Evolutionary conservation across 441 rosid species (phyloP), one percentile per base, ranked within the genome.

Genomic region (Flueggea neowawraea): DNA sequence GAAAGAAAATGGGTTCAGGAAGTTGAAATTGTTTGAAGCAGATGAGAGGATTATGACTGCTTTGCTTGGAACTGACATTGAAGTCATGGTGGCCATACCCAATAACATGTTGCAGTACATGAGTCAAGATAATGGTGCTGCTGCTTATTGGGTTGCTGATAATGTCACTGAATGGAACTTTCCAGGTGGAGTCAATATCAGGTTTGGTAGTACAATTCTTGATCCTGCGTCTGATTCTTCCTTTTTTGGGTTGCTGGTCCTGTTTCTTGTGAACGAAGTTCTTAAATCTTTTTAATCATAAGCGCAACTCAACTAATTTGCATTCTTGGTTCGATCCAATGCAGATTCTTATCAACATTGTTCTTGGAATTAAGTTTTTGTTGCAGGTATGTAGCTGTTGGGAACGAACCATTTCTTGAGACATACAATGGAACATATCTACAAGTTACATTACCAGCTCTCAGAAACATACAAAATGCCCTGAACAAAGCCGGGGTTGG

Each of bases 41-140:
- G 96, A 94, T 66, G 80, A 89, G 49, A 81, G 73, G 16, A 84
- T 89, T 28, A 83, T 94, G 36, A 75, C 75, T 16, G 96, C 97
- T 49, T 81, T 94, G 0, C 88, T 85, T 12, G 86, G 71, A 28
- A 90, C 93, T 2, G 90, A 88, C 44, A 91, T 91, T 60, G 81
- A 91, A 39, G 96, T 94, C 39, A 94, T 94, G 96, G 73, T 94
- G 8, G 99, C 92, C n/a, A 83, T 94, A 52, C 97, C 97, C 28
- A 94, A 94, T 66, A 79, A 87, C 33, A 76, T 90, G 72, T 65
- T 93, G 63, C 78, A 74, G 1, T 52, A 80, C n/a, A 73, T 91
- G 49, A 88, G 94, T 0, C 67, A 80, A 55, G 82, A 82, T 63
- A 83, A 77, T 31, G 64, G 66, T 1, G 71, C 78, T 54, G 98